phyloP scores from a whole-genome alignment of 148 eudicot genomes.

The Persicaria tinctoria region DNA sequence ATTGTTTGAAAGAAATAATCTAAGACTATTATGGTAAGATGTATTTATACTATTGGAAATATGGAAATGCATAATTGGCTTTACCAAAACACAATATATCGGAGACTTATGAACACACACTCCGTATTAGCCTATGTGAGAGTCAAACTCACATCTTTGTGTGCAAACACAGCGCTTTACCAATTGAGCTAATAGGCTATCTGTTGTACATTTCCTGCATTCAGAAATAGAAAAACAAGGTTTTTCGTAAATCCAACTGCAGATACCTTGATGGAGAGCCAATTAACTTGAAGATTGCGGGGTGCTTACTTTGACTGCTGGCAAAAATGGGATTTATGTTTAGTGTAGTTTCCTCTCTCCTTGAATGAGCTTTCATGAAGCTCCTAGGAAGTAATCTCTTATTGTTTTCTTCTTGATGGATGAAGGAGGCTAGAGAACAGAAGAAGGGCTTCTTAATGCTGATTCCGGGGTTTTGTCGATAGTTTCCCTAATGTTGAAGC shows the following conservation, averaged over 20 bases:
- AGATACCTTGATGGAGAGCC: not conserved
- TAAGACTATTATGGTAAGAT: no score
- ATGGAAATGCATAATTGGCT: no score
- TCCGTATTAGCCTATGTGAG: no score
- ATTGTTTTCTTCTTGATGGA: constrained; percentile 82
- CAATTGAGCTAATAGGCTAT: no score
- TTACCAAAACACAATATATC: no score
- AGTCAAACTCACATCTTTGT: no score
- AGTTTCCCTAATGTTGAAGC: constrained; percentile 26
- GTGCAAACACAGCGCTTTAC: no score
- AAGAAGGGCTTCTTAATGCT: constrained; percentile 63
- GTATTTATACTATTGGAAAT: no score
- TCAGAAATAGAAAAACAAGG: not conserved
- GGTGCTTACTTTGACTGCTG: not conserved
- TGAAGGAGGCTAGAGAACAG: constrained; percentile 72
- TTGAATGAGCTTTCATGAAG: not conserved
- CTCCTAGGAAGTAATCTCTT: constrained; percentile 49
- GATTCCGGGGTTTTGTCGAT: constrained; percentile 60
- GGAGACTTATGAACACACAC: no score
- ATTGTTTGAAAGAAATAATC: no score
- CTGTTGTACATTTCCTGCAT: not conserved
- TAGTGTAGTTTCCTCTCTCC: not conserved
- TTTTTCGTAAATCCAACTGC: not conserved
- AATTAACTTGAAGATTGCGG: not conserved
- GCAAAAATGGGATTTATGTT: constrained; percentile 2